Percentiles rank a stretch among this genome's conserved stretches.
Conservation (phyloP, 176 grass and related monocot species). For the Phragmites australis region DNA sequence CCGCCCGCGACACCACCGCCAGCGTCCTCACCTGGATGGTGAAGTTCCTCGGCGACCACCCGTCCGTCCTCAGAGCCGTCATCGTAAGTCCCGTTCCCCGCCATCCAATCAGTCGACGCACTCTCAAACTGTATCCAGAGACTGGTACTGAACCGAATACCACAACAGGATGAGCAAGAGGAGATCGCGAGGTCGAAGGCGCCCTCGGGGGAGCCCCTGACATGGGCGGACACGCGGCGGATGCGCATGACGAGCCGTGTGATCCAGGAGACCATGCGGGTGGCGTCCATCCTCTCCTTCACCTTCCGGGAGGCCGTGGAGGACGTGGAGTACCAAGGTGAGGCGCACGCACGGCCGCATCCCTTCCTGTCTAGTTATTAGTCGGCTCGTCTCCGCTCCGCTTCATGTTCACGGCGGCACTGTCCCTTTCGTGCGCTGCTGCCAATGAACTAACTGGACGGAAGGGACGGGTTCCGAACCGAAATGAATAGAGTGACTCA, state of each 20-base stretch:
- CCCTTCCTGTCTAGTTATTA: neutral
- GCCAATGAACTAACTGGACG: constrained; percentile 53
- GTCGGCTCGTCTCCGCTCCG: neutral
- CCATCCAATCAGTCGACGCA: neutral
- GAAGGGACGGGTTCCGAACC: constrained; percentile 45
- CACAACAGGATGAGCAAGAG: constrained; percentile 75
- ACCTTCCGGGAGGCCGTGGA: constrained; percentile 97
- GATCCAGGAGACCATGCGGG: constrained; percentile 97
- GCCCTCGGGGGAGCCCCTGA: constrained; percentile 39
- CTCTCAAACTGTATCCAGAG: neutral
- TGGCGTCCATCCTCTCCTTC: constrained; percentile 97
- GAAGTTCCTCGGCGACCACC: constrained; percentile 94
- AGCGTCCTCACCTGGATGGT: constrained; percentile 99
- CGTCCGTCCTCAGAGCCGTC: constrained; percentile 66
- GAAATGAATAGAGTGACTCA: constrained; percentile 39
- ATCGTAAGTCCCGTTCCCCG: constrained; percentile 47
- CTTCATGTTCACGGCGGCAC: neutral
- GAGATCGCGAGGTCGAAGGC: constrained; percentile 65
- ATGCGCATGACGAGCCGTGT: constrained; percentile 80
- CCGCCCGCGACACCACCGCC: constrained; percentile 93
- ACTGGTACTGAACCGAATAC: neutral
- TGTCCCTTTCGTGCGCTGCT: constrained; percentile 35
- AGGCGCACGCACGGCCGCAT: neutral
- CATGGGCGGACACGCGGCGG: constrained; percentile 76
- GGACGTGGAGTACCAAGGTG: constrained; percentile 96